Evolutionary conservation across 345 rosid genomes (phyloP).

Genomic region (Euphorbia lathyris): DNA sequence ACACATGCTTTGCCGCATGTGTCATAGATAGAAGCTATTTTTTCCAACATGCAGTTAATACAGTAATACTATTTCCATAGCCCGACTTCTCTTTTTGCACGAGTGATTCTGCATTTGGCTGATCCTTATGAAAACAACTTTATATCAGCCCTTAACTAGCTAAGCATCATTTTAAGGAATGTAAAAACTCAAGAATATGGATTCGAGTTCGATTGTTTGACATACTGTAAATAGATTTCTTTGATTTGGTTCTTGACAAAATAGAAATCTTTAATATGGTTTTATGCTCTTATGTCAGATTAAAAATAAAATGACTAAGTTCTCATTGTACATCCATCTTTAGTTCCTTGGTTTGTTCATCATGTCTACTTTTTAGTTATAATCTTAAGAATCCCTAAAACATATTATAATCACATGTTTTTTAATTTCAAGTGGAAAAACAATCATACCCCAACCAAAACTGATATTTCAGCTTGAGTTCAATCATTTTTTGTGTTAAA

Average conservation of each 20-base stretch:
- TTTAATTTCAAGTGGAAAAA: too few relatives aligned
- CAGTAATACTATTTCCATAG: conserved; percentile 2
- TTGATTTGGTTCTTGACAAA: neutral
- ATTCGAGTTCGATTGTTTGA: neutral
- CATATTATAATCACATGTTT: neutral
- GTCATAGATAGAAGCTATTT: neutral
- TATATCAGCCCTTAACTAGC: neutral
- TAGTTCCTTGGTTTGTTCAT: neutral
- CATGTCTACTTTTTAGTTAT: neutral
- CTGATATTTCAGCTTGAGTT: neutral
- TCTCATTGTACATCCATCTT: neutral
- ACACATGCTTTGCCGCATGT: neutral
- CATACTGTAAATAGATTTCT: neutral
- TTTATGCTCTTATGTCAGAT: neutral
- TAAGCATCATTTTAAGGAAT: neutral
- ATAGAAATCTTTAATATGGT: neutral
- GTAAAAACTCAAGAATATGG: neutral
- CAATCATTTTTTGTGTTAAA: neutral
- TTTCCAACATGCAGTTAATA: neutral
- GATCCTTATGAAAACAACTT: neutral
- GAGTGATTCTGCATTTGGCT: neutral
- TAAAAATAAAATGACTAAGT: neutral
- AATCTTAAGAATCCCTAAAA: neutral
- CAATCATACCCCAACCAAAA: neutral
- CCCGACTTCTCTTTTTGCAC: neutral